Percentiles rank a stretch among this genome's conserved stretches.
Evolutionary conservation across 306 rosid genomes (phyloP).

Genomic region (Medicago arabica): DNA sequence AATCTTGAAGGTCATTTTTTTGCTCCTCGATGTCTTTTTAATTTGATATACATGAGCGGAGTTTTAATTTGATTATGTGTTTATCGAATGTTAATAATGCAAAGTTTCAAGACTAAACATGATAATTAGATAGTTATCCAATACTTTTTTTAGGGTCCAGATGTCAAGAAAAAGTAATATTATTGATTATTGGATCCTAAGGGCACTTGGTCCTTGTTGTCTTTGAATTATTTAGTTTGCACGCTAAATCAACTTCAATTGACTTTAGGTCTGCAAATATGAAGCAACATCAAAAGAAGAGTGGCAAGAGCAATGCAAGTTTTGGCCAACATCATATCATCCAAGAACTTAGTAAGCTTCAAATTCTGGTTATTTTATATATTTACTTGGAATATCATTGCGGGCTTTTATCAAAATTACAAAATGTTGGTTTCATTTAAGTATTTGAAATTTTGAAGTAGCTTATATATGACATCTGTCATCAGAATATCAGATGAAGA

Average conservation of each 20-base stretch:
- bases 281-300: slow-evolving; percentile 87
- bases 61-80: slow-evolving; percentile 23
- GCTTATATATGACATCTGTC: slow-evolving; percentile 10
- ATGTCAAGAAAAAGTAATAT: slow-evolving; percentile 16
- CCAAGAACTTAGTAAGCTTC: slow-evolving; percentile 82
- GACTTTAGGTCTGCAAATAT: slow-evolving; percentile 74
- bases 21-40: not conserved
- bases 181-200: slow-evolving; percentile 7
- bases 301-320: slow-evolving; percentile 97
- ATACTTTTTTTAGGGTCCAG: not conserved
- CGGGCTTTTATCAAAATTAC: slow-evolving; percentile 6
- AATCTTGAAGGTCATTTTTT: slow-evolving; percentile 24
- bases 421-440: slow-evolving; percentile 15
- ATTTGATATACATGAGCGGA: not conserved
- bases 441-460: slow-evolving; percentile 4
- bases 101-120: not conserved
- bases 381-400: not conserved
- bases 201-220: not conserved
- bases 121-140: slow-evolving; percentile 5
- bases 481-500: slow-evolving; percentile 23
- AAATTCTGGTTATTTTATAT: slow-evolving; percentile 12
- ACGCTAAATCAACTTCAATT: slow-evolving; percentile 30
- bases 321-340: slow-evolving; percentile 98
- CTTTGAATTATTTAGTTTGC: slow-evolving; percentile 5
- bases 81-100: slow-evolving; percentile 18